Conservation (phyloP, 805 yeast species). For the Peterozyma toletana region DNA sequence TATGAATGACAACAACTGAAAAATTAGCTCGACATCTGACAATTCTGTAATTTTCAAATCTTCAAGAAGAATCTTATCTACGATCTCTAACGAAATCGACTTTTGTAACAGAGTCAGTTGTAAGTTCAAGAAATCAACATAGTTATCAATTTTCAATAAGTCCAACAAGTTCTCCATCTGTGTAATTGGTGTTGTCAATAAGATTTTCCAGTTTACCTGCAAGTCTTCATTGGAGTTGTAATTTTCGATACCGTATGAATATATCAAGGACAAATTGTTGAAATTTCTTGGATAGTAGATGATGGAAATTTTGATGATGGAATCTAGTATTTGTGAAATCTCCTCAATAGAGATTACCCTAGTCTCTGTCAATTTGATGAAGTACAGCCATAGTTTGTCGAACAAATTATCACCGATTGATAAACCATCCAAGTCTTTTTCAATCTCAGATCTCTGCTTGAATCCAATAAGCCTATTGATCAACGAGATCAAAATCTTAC, state of each 20-base stretch:
- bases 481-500: slow-evolving; percentile 60
- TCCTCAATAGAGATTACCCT: slow-evolving; percentile 65
- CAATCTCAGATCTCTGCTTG: slow-evolving; percentile 28
- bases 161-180: slow-evolving; percentile 31
- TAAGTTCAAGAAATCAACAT: slow-evolving; percentile 44
- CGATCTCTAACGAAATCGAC: slow-evolving; percentile 51
- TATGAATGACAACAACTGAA: slow-evolving; percentile 50
- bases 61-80: slow-evolving; percentile 44
- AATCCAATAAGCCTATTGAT: slow-evolving; percentile 63
- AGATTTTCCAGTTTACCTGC: slow-evolving; percentile 32
- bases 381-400: slow-evolving; percentile 59
- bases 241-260: slow-evolving; percentile 42
- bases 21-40: slow-evolving; percentile 52
- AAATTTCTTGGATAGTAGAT: slow-evolving; percentile 58
- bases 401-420: slow-evolving; percentile 35
- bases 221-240: slow-evolving; percentile 16
- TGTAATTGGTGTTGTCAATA: slow-evolving; percentile 42
- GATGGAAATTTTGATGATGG: slow-evolving; percentile 58
- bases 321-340: slow-evolving; percentile 54
- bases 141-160: slow-evolving; percentile 39
- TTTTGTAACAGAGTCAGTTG: slow-evolving; percentile 48
- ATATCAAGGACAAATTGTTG: slow-evolving; percentile 55
- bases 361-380: slow-evolving; percentile 42
- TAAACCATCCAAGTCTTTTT: slow-evolving; percentile 8
- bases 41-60: slow-evolving; percentile 27